A percentile compares a stretch with the other conserved stretches of the same genome.
These are phyloP conservation scores for Elaeagnus macrophylla DNA, from an alignment of 306 rosid species.

Conservation along the genomic window DNA sequence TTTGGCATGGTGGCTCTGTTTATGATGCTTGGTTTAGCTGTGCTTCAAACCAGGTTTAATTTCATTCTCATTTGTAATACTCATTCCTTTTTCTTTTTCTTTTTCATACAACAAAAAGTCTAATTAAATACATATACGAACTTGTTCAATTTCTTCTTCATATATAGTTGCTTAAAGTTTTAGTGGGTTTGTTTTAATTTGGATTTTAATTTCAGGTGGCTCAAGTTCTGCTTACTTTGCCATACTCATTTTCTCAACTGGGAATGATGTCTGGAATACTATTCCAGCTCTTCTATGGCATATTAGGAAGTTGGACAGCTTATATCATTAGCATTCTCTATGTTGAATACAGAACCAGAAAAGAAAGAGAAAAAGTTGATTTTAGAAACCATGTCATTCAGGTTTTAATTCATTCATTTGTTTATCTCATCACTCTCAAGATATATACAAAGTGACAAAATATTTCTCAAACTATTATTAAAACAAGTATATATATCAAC, in stretches of 20 bases:
- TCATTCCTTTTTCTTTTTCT: not conserved
- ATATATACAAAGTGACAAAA: not conserved
- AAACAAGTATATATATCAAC: not conserved
- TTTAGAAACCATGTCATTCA: conserved; percentile 97
- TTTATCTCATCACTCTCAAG: not conserved
- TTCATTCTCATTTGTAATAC: not conserved
- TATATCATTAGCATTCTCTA: conserved; percentile 89
- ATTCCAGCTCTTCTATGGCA: conserved; percentile 79
- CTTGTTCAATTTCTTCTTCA: no score
- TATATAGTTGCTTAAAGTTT: not conserved
- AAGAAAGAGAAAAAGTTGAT: conserved; percentile 85
- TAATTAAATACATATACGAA: not conserved
- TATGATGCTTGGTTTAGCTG: conserved; percentile 99
- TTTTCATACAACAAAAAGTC: no score
- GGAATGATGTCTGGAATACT: conserved; percentile 90
- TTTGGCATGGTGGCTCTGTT: conserved; percentile 95
- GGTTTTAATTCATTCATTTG: conserved; percentile 20
- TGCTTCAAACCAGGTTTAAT: conserved; percentile 82
- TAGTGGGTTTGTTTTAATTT: not conserved
- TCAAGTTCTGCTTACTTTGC: conserved; percentile 90
- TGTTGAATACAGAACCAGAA: conserved; percentile 88
- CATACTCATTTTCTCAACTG: conserved; percentile 92
- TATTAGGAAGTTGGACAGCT: conserved; percentile 98
- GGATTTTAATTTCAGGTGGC: conserved; percentile 55
- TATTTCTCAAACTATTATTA: not conserved